Conservation (phyloP, 805 yeast species). For the Brettanomyces nanus region DNA sequence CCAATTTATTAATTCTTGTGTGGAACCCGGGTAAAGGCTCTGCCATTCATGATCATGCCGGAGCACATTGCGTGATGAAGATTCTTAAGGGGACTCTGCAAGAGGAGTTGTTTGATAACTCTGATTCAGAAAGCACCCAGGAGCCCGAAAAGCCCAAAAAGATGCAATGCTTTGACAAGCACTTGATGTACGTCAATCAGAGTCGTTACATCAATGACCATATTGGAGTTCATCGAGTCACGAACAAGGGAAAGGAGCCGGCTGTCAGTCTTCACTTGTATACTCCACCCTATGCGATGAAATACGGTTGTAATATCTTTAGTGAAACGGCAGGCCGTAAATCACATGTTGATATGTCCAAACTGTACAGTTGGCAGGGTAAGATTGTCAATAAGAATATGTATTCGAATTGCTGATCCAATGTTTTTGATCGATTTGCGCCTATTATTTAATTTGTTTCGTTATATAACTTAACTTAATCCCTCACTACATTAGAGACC, state of each 20-base stretch:
- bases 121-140: constrained; percentile 18
- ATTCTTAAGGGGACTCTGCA: constrained; percentile 49
- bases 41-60: constrained; percentile 66
- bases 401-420: constrained; percentile 14
- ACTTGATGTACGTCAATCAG: constrained; percentile 28
- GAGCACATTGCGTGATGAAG: constrained; percentile 72
- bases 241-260: constrained; percentile 35
- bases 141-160: too few species aligned
- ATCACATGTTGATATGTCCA: constrained; percentile 46
- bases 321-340: constrained; percentile 42
- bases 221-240: constrained; percentile 59
- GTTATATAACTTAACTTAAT: too few species aligned
- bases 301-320: constrained; percentile 45
- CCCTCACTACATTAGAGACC: constrained; percentile 23
- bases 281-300: constrained; percentile 69
- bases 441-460: too few species aligned
- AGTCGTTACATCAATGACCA: constrained; percentile 61
- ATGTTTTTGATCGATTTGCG: background rate
- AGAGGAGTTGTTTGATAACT: constrained; percentile 50
- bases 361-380: constrained; percentile 58
- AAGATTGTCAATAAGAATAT: constrained; percentile 11
- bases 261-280: constrained; percentile 65
- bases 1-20: constrained; percentile 56
- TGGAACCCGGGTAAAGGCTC: constrained; percentile 65
- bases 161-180: constrained; percentile 3